Conservation (phyloP, 495 filamentous ascomycete genomes). For the Tuber microsphaerosporum region DNA sequence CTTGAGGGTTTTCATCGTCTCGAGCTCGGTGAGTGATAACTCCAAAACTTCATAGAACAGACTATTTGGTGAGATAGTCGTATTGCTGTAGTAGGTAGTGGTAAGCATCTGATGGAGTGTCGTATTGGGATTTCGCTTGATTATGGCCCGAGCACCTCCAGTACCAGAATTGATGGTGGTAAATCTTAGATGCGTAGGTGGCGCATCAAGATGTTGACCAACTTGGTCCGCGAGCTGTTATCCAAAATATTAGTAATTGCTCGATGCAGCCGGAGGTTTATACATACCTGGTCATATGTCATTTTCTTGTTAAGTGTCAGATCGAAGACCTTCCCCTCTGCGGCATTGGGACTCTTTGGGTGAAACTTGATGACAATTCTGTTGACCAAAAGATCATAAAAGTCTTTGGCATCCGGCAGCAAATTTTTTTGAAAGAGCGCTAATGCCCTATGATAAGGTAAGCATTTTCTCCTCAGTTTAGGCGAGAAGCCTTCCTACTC, state of each 20-base stretch:
- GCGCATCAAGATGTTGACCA: slow-evolving; percentile 67
- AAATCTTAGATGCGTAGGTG: slow-evolving; percentile 82
- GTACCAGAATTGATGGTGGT: slow-evolving; percentile 68
- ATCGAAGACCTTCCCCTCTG: slow-evolving; percentile 56
- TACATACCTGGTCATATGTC: slow-evolving; percentile 64
- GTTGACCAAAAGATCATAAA: slow-evolving; percentile 87
- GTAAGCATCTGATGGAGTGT: slow-evolving; percentile 64
- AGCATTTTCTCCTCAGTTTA: slow-evolving; percentile 9
- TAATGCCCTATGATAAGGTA: slow-evolving; percentile 16
- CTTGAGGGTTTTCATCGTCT: slow-evolving; percentile 78
- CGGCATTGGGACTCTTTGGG: slow-evolving; percentile 51
- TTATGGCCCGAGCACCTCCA: slow-evolving; percentile 62
- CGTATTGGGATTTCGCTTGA: slow-evolving; percentile 62
- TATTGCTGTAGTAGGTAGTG: slow-evolving; percentile 53
- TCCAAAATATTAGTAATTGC: not conserved
- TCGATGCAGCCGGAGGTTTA: not conserved
- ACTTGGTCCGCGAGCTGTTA: slow-evolving; percentile 66
- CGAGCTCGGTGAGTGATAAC: slow-evolving; percentile 83
- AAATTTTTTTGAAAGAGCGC: slow-evolving; percentile 40
- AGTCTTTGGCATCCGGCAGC: slow-evolving; percentile 64
- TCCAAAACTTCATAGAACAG: slow-evolving; percentile 90
- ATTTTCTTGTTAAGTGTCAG: slow-evolving; percentile 77
- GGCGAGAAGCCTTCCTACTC: slow-evolving; percentile 45
- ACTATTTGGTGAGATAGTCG: slow-evolving; percentile 50
- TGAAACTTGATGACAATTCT: slow-evolving; percentile 64